These are phyloP conservation scores for Nakataea oryzae DNA, from an alignment of 2,329 filamentous ascomycete genomes.

Conservation along the genomic window DNA sequence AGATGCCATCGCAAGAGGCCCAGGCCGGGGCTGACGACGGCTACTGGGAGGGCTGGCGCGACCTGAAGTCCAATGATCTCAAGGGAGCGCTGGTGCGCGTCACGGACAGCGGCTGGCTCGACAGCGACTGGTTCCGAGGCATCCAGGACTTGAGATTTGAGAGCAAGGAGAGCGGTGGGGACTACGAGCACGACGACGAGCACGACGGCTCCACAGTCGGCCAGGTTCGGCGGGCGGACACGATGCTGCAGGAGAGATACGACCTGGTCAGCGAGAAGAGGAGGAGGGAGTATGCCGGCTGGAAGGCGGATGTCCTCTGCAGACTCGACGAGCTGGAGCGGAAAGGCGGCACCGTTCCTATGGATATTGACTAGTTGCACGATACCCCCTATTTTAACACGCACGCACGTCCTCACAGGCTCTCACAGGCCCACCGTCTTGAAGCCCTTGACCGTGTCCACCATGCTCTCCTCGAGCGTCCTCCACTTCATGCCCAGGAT, in stretches of 20 bases:
- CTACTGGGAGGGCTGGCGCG: conserved; percentile 42
- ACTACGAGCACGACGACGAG: conserved; percentile 9
- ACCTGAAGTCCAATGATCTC: conserved; percentile 41
- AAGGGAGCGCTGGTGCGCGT: conserved; percentile 51
- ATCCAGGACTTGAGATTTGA: conserved; percentile 42
- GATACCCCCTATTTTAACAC: not conserved
- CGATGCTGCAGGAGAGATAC: conserved; percentile 67
- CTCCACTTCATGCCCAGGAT: conserved; percentile 54
- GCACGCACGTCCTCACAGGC: not conserved
- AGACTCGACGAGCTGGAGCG: conserved; percentile 28
- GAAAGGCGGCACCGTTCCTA: conserved; percentile 2
- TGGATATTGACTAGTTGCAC: conserved; percentile 11
- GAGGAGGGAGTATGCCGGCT: conserved; percentile 48
- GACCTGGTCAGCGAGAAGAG: conserved; percentile 60
- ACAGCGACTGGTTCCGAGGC: conserved; percentile 52
- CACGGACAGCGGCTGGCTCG: conserved; percentile 44
- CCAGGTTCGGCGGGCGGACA: conserved; percentile 42
- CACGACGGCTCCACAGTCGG: conserved; percentile 16
- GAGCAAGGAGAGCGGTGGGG: conserved; percentile 13
- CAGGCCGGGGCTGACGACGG: conserved; percentile 21
- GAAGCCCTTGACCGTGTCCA: conserved; percentile 55
- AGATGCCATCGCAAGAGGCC: not conserved
- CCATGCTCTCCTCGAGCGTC: conserved; percentile 47
- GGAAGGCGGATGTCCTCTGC: conserved; percentile 51
- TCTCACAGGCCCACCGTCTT: conserved; percentile 20